Evolutionary conservation across 2,329 filamentous ascomycete genomes (phyloP).

Genomic region (Claviceps capensis): DNA sequence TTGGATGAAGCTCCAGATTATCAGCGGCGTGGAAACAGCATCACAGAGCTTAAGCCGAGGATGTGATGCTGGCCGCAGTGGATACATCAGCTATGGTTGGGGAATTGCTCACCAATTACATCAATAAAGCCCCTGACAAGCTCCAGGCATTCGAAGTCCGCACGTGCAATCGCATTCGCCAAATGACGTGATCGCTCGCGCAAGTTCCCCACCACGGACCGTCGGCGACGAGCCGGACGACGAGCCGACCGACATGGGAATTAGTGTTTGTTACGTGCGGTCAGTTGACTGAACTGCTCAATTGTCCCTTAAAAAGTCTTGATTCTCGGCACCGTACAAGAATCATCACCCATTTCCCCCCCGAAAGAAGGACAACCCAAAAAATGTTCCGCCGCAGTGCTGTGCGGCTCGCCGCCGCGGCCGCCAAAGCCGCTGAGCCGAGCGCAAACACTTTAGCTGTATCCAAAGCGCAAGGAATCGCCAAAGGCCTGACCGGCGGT

Average conservation of each 20-base stretch:
- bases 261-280: conserved; percentile 1
- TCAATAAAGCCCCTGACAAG: too few species aligned
- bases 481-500: conserved; percentile 73
- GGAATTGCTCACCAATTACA: too few species aligned
- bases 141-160: too few species aligned
- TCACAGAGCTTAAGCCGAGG: conserved; percentile 17
- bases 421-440: conserved; percentile 30
- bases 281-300: not conserved
- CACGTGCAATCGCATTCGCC: not conserved
- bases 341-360: too few species aligned
- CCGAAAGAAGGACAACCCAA: too few species aligned
- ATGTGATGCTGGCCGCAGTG: not conserved
- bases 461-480: conserved; percentile 66
- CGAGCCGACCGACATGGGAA: not conserved
- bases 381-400: conserved; percentile 57
- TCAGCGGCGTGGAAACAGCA: conserved; percentile 13
- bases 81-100: too few species aligned
- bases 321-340: too few species aligned
- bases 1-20: conserved; percentile 1
- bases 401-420: conserved; percentile 50
- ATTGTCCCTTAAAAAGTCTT: too few species aligned
- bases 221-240: not conserved
- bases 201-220: not conserved
- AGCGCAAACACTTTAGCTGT: conserved; percentile 54
- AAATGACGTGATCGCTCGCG: conserved; percentile 11